These are phyloP conservation scores for Pythium plurisporium DNA, from an alignment of 352 stramenopile species.

Conservation along the genomic window DNA sequence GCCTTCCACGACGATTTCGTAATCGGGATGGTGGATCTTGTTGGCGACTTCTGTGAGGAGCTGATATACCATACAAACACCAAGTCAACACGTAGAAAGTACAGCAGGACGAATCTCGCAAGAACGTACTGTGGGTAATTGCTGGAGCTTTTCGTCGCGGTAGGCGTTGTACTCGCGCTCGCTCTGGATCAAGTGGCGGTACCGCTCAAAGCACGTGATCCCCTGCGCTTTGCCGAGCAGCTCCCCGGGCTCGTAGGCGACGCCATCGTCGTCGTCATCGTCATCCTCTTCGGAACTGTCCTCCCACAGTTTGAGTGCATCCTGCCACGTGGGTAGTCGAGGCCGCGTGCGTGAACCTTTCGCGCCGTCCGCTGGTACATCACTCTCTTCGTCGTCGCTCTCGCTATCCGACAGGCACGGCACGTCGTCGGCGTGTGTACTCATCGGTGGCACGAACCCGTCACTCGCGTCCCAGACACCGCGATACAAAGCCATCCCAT, in stretches of 20 bases:
- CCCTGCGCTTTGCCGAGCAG: conserved; percentile 29
- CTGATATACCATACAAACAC: conserved; percentile 23
- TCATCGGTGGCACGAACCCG: conserved; percentile 31
- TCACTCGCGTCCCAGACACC: conserved; percentile 44
- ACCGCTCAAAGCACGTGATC: conserved; percentile 45
- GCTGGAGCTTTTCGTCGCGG: conserved; percentile 40
- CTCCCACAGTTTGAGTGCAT: conserved; percentile 30
- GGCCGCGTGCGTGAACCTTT: neutral
- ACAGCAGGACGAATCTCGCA: neutral
- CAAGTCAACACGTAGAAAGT: conserved; percentile 16
- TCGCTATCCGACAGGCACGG: conserved; percentile 69
- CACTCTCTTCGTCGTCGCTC: conserved; percentile 50
- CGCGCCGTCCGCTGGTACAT: neutral
- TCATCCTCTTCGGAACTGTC: conserved; percentile 7
- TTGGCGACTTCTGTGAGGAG: conserved; percentile 29
- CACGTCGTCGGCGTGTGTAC: conserved; percentile 34
- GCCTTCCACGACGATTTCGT: conserved; percentile 42
- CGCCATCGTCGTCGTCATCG: conserved; percentile 6
- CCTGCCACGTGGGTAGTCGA: conserved; percentile 23
- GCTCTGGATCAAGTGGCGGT: conserved; percentile 52
- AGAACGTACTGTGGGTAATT: conserved; percentile 48
- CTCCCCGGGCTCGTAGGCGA: conserved; percentile 38
- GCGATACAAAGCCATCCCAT: conserved; percentile 8
- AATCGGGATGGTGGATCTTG: conserved; percentile 40
- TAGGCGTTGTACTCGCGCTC: conserved; percentile 52